Base-by-base conservation (phyloP, 2,329 filamentous ascomycete genomes). In the Aureobasidium lini region DNA sequence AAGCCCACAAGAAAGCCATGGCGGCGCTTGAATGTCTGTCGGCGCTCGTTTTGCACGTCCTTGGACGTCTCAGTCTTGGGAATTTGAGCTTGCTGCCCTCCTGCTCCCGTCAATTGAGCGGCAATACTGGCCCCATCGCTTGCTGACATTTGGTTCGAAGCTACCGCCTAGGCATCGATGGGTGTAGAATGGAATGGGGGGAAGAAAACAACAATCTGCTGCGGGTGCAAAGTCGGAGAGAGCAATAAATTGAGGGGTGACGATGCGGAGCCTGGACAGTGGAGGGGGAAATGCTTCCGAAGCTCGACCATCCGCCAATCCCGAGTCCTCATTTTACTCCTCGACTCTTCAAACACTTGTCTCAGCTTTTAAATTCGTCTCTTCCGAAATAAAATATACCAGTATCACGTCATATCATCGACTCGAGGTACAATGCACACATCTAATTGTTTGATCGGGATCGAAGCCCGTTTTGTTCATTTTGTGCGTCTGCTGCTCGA, bases 1-100 rank as follows among this genome's bases (percentile, higher is more conserved):
- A 92, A 89, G 39, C 78, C 82, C 36, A 85, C 75, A 11, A 82
- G 66, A 43, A 81, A 71, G 31, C 74, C 75, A 70, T 82, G 79
- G 28, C 76, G 72, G 47, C 78, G 77, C 64, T 81, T 81, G 74
- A 82, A 83, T 59, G 76, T 74, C 18, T 79, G 69, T 59, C 77
- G 73, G 42, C 73, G 73, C 61, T 71, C 69, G 65, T 76, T 77
- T 61, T 71, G 68, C 63, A 68, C 65, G 31, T 64, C 63, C 62
- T 69, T 68, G 50, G 57, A 59, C 18, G 37, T 53, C 57, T 59
- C 57, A 5, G 18, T 57, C 48, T 60, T 60, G 13, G 50, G 42
- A 34, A 47, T 47, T n/a, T 57, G 47, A 40, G 49, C 57, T 18
- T 59, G 47, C 40, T 44, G 36, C 11, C 53, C 49, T 31, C 43